phyloP scores from a whole-genome alignment of 1,139 yeast genomes.

The Yamadazyma trypodendri region DNA sequence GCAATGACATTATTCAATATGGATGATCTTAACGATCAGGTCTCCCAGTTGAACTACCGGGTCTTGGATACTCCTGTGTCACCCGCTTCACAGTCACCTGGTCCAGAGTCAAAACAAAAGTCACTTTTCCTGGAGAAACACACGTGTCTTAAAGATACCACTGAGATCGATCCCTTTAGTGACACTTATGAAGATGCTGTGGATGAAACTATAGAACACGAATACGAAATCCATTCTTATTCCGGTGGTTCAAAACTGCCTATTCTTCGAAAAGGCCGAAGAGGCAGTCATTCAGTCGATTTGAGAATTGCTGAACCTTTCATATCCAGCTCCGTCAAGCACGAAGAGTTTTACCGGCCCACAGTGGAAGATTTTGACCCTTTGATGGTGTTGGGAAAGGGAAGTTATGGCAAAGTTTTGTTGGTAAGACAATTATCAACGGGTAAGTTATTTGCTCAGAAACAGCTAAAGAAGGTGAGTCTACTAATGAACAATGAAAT shows the following conservation, averaged over 20 bases:
- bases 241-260: slow-evolving; percentile 3
- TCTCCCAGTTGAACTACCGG: slow-evolving; percentile 18
- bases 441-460: slow-evolving; percentile 80
- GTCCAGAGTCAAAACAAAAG: neutral
- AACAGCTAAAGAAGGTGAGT: slow-evolving; percentile 78
- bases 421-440: slow-evolving; percentile 68
- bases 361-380: slow-evolving; percentile 65
- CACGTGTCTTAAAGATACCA: slow-evolving; percentile 1
- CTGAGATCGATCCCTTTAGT: neutral
- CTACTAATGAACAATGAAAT: slow-evolving; percentile 39
- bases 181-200: neutral
- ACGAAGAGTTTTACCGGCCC: slow-evolving; percentile 26
- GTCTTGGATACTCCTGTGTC: slow-evolving; percentile 11
- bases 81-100: neutral
- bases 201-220: slow-evolving; percentile 1
- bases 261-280: slow-evolving; percentile 9
- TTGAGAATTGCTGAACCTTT: slow-evolving; percentile 26
- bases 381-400: slow-evolving; percentile 81
- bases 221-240: slow-evolving; percentile 1
- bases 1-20: slow-evolving; percentile 17
- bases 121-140: neutral
- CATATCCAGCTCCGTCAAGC: slow-evolving; percentile 24
- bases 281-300: slow-evolving; percentile 22
- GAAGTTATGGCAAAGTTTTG: slow-evolving; percentile 88
- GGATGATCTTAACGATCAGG: slow-evolving; percentile 20